Percentiles rank a stretch among this genome's conserved stretches.
Conservation (phyloP, 164 flowering plant species). For the Tinospora cordifolia region DNA sequence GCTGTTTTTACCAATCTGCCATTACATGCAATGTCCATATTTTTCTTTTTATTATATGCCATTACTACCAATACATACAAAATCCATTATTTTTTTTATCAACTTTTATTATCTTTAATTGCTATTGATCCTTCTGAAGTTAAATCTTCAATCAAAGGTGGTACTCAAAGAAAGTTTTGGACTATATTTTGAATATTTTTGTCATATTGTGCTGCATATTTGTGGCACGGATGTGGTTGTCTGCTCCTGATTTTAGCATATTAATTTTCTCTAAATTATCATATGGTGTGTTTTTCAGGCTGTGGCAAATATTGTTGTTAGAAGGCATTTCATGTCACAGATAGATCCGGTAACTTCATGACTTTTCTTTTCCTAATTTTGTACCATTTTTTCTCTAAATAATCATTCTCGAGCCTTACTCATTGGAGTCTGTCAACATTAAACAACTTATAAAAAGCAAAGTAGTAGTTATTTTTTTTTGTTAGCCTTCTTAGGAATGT, state of each 20-base stretch:
- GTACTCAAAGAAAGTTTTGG: not conserved
- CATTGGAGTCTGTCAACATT: no score
- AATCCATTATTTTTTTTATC: not conserved
- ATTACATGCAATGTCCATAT: not conserved
- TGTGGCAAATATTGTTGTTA: slow-evolving; percentile 54
- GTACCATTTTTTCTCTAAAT: not conserved
- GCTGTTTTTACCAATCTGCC: not conserved
- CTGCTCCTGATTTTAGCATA: not conserved
- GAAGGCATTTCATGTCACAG: slow-evolving; percentile 52
- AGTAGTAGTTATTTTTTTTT: no score
- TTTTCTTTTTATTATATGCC: no score
- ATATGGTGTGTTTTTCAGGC: slow-evolving; percentile 46
- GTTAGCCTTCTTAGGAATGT: no score
- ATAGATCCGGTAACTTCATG: slow-evolving; percentile 52
- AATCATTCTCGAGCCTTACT: no score
- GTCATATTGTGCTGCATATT: not conserved
- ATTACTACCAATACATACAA: not conserved
- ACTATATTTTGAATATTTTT: not conserved
- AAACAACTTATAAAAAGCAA: no score
- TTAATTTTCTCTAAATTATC: slow-evolving; percentile 1
- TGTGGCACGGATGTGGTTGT: not conserved
- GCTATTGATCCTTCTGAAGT: slow-evolving; percentile 5
- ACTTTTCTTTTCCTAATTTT: not conserved
- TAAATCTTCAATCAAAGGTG: not conserved
- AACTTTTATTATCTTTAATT: not conserved